Evolutionary conservation across 495 filamentous ascomycete species (phyloP), one percentile per base, ranked within the genome.

Genomic region (Aspergillus funiculosus): DNA sequence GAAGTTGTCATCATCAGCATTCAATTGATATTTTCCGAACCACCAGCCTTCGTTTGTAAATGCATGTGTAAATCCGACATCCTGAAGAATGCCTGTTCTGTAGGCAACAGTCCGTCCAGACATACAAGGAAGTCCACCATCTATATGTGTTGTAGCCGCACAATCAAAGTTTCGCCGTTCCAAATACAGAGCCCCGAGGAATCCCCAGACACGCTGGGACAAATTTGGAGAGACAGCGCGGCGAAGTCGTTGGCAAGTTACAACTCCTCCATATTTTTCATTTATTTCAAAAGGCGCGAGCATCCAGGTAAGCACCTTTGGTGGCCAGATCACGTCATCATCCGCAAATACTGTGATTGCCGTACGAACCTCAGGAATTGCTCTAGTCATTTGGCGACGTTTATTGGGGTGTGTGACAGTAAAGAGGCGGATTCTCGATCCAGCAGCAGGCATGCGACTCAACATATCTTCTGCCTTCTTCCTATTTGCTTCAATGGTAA

Each of bases 81-180:
- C 78, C 61, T 87, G 80, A n/a, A 94, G 72, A 39, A 94, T 91
- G 44, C 80, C 72, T 5, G 84, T 84, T 19, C 83, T 81, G 66
- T 92, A 91, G 9, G 86, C 87, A 19, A 87, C 86, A 9, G 86
- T 91, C 24, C 88, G 76, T 32, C 88, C 88, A 22, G 88, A 94
- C 70, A 94, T 82, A 66, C 87, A 92, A 20, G 87, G 88, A 15
- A 89, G 78, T 14, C 87, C 87, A 34, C 88, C 88, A 60, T 94
- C 88, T 34, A 92, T 75, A 60, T 85, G 80, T 48, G 87, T 86
- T 24, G 87, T 90, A 7, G 88, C 86, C 32, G 85, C 87, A 60
- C 87, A 90, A 62, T 94, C 88, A 58, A 91, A 94, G 59, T 91
- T 92, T 34, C 88, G 75, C 28, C 88, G 74, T 57, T 89, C 83